phyloP scores from a whole-genome alignment of 352 stramenopile genomes.

The Globisporangium uncinulatum region DNA sequence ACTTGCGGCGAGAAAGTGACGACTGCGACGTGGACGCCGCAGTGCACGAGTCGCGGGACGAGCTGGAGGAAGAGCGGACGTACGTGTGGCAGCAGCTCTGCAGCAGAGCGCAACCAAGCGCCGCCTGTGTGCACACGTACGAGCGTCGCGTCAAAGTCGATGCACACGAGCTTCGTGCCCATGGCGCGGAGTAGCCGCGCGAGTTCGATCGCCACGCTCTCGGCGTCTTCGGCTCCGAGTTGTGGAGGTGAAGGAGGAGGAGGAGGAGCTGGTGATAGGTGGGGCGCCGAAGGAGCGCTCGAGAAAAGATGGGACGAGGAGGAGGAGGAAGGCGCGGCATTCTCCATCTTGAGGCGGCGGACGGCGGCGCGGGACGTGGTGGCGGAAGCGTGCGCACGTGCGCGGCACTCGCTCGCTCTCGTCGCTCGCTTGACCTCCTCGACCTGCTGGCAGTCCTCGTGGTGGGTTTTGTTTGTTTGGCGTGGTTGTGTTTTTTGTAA shows the following conservation, averaged over 20 bases:
- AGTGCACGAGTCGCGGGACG: conserved; percentile 39
- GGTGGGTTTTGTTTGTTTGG: neutral
- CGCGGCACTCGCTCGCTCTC: neutral
- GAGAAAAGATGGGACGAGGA: neutral
- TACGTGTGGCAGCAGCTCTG: conserved; percentile 39
- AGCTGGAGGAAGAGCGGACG: conserved; percentile 60
- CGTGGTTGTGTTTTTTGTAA: neutral
- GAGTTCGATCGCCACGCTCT: conserved; percentile 24
- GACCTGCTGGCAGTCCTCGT: neutral
- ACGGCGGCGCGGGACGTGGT: conserved; percentile 13
- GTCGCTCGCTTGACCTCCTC: neutral
- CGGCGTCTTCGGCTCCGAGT: neutral
- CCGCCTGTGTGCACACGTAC: conserved; percentile 72
- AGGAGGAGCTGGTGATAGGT: neutral
- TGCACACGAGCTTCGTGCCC: conserved; percentile 64
- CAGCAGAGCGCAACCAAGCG: conserved; percentile 35
- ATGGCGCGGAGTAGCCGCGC: conserved; percentile 26
- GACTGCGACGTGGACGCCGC: conserved; percentile 50
- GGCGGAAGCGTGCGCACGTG: neutral
- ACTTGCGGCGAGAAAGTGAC: conserved; percentile 81
- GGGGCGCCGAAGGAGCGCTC: neutral
- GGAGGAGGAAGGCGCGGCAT: neutral
- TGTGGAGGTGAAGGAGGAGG: neutral
- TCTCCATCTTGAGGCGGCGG: conserved; percentile 12
- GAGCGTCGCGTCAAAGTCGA: conserved; percentile 84